These are phyloP conservation scores for Populus simonii DNA, from an alignment of 345 rosid species.

Conservation along the genomic window DNA sequence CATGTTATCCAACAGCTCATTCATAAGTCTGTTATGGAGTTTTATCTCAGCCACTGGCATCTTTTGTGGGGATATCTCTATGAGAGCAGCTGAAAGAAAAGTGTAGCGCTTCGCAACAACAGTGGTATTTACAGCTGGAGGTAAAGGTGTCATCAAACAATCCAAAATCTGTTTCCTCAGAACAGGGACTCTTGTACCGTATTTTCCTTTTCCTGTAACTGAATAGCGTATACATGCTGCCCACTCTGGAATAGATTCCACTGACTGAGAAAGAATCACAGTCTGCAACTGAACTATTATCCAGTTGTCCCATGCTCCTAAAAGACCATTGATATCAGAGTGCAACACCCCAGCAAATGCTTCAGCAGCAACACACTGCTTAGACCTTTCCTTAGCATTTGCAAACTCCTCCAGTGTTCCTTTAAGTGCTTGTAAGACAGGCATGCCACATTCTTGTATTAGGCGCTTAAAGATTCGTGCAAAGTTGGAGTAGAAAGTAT, in stretches of 20 bases:
- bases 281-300: conserved; percentile 77
- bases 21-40: conserved; percentile 63
- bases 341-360: conserved; percentile 91
- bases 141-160: conserved; percentile 73
- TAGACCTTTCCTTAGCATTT: conserved; percentile 86
- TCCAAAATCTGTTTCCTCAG: conserved; percentile 79
- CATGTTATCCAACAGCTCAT: conserved; percentile 80
- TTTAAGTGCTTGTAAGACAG: conserved; percentile 67
- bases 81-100: conserved; percentile 86
- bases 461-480: conserved; percentile 93
- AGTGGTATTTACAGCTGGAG: conserved; percentile 76
- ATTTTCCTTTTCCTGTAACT: conserved; percentile 95
- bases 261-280: conserved; percentile 75
- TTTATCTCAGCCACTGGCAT: conserved; percentile 75
- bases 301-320: conserved; percentile 88
- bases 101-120: conserved; percentile 93
- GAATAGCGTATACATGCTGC: conserved; percentile 97
- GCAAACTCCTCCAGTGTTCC: conserved; percentile 77
- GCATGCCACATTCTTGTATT: conserved; percentile 90
- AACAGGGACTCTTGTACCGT: conserved; percentile 73
- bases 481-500: conserved; percentile 85
- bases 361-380: conserved; percentile 99
- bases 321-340: conserved; percentile 82
- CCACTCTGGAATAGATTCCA: conserved; percentile 97
- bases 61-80: conserved; percentile 80